These are phyloP conservation scores for Stipa capillata DNA, from an alignment of 176 grass and related monocot species.

Conservation along the genomic window DNA sequence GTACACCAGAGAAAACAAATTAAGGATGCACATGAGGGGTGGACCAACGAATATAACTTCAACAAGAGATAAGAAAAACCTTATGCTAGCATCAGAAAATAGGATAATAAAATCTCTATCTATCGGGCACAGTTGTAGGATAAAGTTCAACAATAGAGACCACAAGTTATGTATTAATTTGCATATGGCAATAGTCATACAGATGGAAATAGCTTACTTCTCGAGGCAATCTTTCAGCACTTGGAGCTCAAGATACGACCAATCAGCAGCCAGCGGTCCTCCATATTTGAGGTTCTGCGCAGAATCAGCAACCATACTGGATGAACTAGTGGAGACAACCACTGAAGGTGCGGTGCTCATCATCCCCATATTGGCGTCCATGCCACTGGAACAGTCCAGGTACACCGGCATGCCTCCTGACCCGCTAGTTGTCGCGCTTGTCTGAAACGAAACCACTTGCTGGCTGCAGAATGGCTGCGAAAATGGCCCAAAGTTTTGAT, in stretches of 20 bases:
- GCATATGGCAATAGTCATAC: not conserved
- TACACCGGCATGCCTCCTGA: conserved; percentile 39
- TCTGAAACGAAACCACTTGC: conserved; percentile 85
- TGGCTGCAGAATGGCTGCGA: conserved; percentile 64
- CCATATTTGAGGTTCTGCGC: conserved; percentile 52
- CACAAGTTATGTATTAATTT: not conserved
- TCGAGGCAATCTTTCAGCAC: conserved; percentile 57
- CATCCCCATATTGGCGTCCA: conserved; percentile 37
- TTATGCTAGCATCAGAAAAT: not conserved
- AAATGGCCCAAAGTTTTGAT: conserved; percentile 66
- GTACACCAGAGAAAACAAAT: not conserved
- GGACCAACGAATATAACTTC: not conserved
- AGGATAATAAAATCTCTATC: not conserved
- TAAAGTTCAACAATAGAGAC: not conserved
- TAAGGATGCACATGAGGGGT: not conserved
- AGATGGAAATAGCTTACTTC: conserved; percentile 43
- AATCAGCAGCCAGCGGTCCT: conserved; percentile 47
- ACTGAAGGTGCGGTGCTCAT: conserved; percentile 47
- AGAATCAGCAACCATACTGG: conserved; percentile 29
- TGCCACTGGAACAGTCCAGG: conserved; percentile 39
- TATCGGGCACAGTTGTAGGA: not conserved
- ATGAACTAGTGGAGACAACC: conserved; percentile 48
- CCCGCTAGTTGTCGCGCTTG: conserved; percentile 20
- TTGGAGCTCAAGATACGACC: conserved; percentile 57
- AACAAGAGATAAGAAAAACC: not conserved